Evolutionary conservation across 1,284 basidiomycete species (phyloP), one percentile per base, ranked within the genome.

Genomic region (Tylopilus sp.): DNA sequence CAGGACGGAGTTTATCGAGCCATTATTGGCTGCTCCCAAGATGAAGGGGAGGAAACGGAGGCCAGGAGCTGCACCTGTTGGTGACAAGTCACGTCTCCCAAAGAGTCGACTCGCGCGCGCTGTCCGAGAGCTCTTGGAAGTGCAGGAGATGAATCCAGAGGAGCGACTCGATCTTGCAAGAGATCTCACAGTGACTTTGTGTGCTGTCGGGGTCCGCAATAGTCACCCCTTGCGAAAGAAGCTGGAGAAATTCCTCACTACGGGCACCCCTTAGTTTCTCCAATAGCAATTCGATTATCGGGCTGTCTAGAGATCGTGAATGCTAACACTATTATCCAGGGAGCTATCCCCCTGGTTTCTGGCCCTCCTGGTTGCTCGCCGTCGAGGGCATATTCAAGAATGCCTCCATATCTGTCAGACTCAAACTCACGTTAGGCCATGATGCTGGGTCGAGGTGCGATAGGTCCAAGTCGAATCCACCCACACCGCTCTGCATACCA

Each of bases 1-100:
- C 61, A 75, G 86, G 57, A 78, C 74, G 39, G 84, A 87, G 62
- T 76, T 86, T 51, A 67, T 88, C 44, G 85, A 86, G 51, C 82
- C 82, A 23, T 64, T 89, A 37, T 67, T 88, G 38, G 73, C 77
- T n/a, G 75, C 79, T 31, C 85, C 85, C 16, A 84, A 81, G 64
- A 62, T 74, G 49, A 81, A 81, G 55, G 75, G 74, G 33, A 73
- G 67, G 53, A 80, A 77, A 60, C 81, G 78, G 67, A 63, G 46
- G 28, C 52, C 56, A 12, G 59, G 65, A 29, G 60, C 64, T 31
- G 58, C 60, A 21, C 56, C 62, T 7, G 37, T 55, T 28, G 40
- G 66, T 64, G 59, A 67, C 72, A 63, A 53, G 59, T 53, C 65
- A 67, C 44, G 71, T 74, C 45, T 56, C 15, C 81, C 84, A 2